A percentile compares a stretch with the other conserved stretches of the same genome.
Evolutionary conservation across 371 early-diverging fungal species (phyloP).

Genomic region (Mortierella sp.): DNA sequence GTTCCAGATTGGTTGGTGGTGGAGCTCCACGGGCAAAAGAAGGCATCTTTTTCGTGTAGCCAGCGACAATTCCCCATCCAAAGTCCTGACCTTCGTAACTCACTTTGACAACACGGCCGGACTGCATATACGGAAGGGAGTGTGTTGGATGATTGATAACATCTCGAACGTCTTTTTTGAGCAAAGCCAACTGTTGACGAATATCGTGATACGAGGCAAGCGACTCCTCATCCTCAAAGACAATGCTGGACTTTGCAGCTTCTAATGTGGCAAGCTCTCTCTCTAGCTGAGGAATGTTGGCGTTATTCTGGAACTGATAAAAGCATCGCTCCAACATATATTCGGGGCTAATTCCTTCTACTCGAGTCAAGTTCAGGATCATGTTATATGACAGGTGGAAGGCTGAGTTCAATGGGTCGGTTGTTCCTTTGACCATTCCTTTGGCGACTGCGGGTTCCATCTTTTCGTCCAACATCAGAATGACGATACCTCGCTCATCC

Average conservation of each 20-base stretch:
- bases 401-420: slow-evolving; percentile 96
- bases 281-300: slow-evolving; percentile 86
- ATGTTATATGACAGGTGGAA: slow-evolving; percentile 99
- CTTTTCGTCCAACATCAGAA: slow-evolving; percentile 97
- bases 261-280: slow-evolving; percentile 66
- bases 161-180: slow-evolving; percentile 77
- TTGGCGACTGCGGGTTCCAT: slow-evolving; percentile 96
- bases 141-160: slow-evolving; percentile 88
- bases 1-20: slow-evolving; percentile 44
- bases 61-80: slow-evolving; percentile 94
- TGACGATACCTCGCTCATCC: slow-evolving; percentile 99
- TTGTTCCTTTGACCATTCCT: slow-evolving; percentile 88
- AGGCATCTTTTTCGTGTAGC: slow-evolving; percentile 65
- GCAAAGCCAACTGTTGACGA: slow-evolving; percentile 76
- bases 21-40: slow-evolving; percentile 39
- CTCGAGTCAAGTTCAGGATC: slow-evolving; percentile 98
- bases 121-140: slow-evolving; percentile 86
- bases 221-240: slow-evolving; percentile 77
- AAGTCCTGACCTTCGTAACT: slow-evolving; percentile 79
- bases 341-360: slow-evolving; percentile 97
- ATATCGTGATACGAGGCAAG: slow-evolving; percentile 84
- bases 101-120: slow-evolving; percentile 88
- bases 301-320: slow-evolving; percentile 95
- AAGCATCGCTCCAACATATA: slow-evolving; percentile 97
- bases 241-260: slow-evolving; percentile 64